Conservation (phyloP, 2,329 filamentous ascomycete genomes). For the Fusarium staphyleae region DNA sequence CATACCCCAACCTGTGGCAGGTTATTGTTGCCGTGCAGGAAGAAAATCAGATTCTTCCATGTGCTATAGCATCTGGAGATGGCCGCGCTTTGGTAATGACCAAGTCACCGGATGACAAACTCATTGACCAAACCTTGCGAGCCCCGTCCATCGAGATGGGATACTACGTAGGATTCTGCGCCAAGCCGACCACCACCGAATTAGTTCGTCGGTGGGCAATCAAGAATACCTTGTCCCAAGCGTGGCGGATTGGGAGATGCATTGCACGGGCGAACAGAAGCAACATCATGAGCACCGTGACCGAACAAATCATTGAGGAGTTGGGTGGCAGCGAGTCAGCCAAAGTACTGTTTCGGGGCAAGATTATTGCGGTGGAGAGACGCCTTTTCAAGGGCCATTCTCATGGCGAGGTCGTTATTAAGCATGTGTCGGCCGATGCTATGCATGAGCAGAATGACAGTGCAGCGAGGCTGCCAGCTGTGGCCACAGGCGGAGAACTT, state of each 20-base stretch:
- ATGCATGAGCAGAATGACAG: no score
- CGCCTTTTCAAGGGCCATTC: conserved; percentile 55
- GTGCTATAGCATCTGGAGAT: no score
- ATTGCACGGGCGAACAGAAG: conserved; percentile 39
- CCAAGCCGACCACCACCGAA: no score
- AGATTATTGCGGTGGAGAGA: conserved; percentile 44
- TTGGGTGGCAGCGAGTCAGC: conserved; percentile 44
- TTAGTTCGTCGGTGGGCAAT: no score
- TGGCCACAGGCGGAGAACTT: no score
- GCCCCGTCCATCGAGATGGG: conserved; percentile 39
- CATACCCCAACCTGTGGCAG: no score
- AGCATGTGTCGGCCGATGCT: conserved; percentile 48
- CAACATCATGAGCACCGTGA: conserved; percentile 51
- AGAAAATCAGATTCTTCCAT: no score
- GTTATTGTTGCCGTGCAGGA: no score
- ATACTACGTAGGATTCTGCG: conserved; percentile 44
- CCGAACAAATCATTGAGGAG: conserved; percentile 48
- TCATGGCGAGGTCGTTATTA: conserved; percentile 51
- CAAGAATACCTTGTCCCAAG: conserved; percentile 48
- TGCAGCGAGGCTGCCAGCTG: no score
- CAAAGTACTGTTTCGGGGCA: conserved; percentile 39
- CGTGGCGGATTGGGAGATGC: conserved; percentile 57
- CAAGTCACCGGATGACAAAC: no score
- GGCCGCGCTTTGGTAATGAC: no score
- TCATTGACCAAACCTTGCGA: no score